These are phyloP conservation scores for Blastocystis sp. DNA, from an alignment of 352 stramenopile species.

Conservation along the genomic window DNA sequence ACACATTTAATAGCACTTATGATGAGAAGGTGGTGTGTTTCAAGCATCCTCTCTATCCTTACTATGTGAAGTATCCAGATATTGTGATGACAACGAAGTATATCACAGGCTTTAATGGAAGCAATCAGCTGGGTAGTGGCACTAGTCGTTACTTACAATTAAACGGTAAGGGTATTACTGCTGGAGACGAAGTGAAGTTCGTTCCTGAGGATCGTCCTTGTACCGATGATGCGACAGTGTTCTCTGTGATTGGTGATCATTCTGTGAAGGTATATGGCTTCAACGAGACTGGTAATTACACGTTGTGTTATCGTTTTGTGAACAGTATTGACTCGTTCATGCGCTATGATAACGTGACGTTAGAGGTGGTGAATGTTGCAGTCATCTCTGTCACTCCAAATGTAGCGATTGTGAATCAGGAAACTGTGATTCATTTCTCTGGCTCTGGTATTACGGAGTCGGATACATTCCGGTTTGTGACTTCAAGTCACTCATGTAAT, in stretches of 20 bases:
- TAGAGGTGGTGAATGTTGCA: not conserved
- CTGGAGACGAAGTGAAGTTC: slow-evolving; percentile 44
- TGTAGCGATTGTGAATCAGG: slow-evolving; percentile 11
- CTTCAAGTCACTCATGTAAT: slow-evolving; percentile 19
- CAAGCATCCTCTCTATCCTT: slow-evolving; percentile 23
- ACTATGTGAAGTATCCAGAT: slow-evolving; percentile 32
- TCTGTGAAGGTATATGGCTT: slow-evolving; percentile 3
- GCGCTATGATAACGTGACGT: not conserved
- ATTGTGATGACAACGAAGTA: slow-evolving; percentile 55
- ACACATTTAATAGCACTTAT: slow-evolving; percentile 27
- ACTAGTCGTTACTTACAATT: not conserved
- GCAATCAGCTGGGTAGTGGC: slow-evolving; percentile 7
- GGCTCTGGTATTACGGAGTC: slow-evolving; percentile 42
- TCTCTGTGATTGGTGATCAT: not conserved
- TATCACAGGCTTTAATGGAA: slow-evolving; percentile 2
- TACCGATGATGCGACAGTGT: not conserved
- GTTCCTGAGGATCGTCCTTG: not conserved
- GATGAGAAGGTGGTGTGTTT: slow-evolving; percentile 59
- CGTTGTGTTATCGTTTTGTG: slow-evolving; percentile 34
- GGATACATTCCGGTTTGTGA: slow-evolving; percentile 24
- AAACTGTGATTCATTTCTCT: not conserved
- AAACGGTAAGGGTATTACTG: slow-evolving; percentile 27
- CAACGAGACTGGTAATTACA: not conserved
- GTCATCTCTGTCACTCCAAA: not conserved
- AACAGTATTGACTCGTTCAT: slow-evolving; percentile 57